phyloP scores from a whole-genome alignment of 805 yeast genomes.

The Cyberlindnera maclurae region DNA sequence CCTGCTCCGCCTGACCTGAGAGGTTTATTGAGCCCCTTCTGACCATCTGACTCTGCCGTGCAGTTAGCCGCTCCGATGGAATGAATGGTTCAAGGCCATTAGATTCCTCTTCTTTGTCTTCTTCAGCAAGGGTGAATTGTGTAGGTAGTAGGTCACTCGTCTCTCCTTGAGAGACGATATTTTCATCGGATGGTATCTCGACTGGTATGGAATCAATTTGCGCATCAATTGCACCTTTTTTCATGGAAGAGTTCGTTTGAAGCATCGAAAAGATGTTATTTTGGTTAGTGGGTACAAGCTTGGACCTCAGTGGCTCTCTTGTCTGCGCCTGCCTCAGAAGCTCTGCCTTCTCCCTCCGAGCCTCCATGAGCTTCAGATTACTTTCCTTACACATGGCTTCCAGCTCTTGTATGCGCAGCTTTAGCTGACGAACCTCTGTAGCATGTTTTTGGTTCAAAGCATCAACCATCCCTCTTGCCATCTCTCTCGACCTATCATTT shows the following conservation, averaged over 20 bases:
- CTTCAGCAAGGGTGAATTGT: conserved; percentile 4
- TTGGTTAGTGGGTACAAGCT: neutral
- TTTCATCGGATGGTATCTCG: neutral
- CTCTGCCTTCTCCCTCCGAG: too few relatives aligned
- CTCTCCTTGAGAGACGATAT: neutral
- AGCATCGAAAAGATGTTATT: neutral
- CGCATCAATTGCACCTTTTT: neutral
- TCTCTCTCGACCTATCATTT: too few relatives aligned
- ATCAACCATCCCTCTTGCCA: too few relatives aligned
- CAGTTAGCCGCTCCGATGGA: too few relatives aligned
- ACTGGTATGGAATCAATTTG: neutral
- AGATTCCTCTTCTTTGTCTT: neutral
- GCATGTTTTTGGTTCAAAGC: too few relatives aligned
- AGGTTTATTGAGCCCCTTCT: conserved; percentile 12
- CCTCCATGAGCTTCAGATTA: too few relatives aligned
- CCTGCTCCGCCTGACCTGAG: conserved; percentile 4
- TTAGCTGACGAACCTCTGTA: neutral
- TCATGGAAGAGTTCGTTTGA: neutral
- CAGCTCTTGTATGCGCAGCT: too few relatives aligned
- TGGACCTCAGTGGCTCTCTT: neutral
- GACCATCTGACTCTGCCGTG: neutral
- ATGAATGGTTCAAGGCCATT: too few relatives aligned
- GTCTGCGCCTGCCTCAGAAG: neutral
- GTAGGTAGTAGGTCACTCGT: conserved; percentile 5
- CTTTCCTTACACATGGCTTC: too few relatives aligned